These are phyloP conservation scores for Exophiala sideris DNA, from an alignment of 2,329 filamentous ascomycete species.

Conservation along the genomic window DNA sequence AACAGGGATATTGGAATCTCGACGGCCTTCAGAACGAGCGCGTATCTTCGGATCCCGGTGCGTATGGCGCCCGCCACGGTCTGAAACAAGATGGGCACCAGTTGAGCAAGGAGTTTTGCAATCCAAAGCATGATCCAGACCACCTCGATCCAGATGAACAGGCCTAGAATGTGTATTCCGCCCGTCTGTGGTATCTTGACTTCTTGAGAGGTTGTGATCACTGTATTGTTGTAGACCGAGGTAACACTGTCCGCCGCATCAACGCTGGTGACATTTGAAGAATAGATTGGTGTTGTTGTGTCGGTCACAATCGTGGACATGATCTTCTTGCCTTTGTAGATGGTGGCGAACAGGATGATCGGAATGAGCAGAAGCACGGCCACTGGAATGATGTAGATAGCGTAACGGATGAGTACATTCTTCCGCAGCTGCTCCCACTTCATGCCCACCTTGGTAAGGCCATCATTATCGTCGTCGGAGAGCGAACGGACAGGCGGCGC, in stretches of 20 bases:
- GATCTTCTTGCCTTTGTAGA: slow-evolving; percentile 29
- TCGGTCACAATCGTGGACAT: slow-evolving; percentile 1
- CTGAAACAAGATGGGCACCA: slow-evolving; percentile 17
- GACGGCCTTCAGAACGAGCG: slow-evolving; percentile 17
- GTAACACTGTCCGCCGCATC: slow-evolving; percentile 2
- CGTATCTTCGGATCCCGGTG: slow-evolving; percentile 18
- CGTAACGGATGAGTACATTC: slow-evolving; percentile 20
- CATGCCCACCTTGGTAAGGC: slow-evolving; percentile 10
- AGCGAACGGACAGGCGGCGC: too few species aligned
- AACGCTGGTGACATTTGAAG: slow-evolving; percentile 12
- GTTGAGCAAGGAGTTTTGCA: slow-evolving; percentile 16
- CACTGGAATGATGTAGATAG: slow-evolving; percentile 21
- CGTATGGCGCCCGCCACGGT: slow-evolving; percentile 12
- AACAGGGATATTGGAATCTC: slow-evolving; percentile 20
- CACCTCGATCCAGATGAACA: slow-evolving; percentile 24
- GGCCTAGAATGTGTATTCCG: slow-evolving; percentile 17
- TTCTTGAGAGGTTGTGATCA: too few species aligned
- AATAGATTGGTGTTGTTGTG: slow-evolving; percentile 3
- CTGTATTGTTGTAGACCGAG: slow-evolving; percentile 14
- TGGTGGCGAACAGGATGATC: slow-evolving; percentile 19
- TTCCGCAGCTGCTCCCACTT: slow-evolving; percentile 11
- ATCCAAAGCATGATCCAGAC: slow-evolving; percentile 21
- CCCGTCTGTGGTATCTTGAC: background rate
- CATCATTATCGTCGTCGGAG: slow-evolving; percentile 3
- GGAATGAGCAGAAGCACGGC: slow-evolving; percentile 18